phyloP scores from a whole-genome alignment of 169 alveolate genomes.

The Eimeria acervulina region DNA sequence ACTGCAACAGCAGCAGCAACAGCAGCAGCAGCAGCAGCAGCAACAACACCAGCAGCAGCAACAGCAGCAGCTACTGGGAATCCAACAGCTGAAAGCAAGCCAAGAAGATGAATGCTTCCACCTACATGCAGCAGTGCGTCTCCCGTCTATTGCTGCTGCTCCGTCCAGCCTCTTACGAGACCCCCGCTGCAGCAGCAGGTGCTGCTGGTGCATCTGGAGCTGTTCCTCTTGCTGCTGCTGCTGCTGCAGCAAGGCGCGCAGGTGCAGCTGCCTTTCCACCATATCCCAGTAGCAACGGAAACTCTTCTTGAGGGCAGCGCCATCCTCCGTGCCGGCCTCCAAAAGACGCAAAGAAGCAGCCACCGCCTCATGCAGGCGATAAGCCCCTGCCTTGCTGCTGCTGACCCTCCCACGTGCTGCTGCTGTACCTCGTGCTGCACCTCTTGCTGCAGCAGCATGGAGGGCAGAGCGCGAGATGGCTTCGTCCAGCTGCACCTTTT shows the following conservation, averaged over 20 bases:
- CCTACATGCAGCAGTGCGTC: neutral
- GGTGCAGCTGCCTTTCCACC: constrained; percentile 10
- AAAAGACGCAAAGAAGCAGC: neutral
- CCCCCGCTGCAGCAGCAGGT: constrained; percentile 2
- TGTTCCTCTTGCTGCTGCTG: neutral
- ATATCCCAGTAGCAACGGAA: constrained; percentile 23
- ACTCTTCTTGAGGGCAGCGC: constrained; percentile 21
- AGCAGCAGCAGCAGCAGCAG: neutral
- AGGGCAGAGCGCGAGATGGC: constrained; percentile 14
- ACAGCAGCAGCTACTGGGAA: neutral
- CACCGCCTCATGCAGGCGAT: too few species aligned
- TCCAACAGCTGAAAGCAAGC: neutral
- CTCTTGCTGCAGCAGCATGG: neutral
- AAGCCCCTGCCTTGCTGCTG: neutral
- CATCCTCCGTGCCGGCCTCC: constrained; percentile 31
- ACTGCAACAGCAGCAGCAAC: neutral
- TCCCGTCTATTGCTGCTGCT: neutral
- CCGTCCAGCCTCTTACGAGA: neutral
- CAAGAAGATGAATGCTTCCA: neutral
- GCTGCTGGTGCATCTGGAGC: neutral
- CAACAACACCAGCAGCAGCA: neutral
- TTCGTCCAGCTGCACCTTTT: constrained; percentile 26
- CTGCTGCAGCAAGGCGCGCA: constrained; percentile 5
- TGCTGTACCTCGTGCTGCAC: neutral
- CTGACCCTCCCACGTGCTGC: neutral